Conservation (phyloP, 2,329 filamentous ascomycete genomes). For the Lasiodiplodia hormozganensis region DNA sequence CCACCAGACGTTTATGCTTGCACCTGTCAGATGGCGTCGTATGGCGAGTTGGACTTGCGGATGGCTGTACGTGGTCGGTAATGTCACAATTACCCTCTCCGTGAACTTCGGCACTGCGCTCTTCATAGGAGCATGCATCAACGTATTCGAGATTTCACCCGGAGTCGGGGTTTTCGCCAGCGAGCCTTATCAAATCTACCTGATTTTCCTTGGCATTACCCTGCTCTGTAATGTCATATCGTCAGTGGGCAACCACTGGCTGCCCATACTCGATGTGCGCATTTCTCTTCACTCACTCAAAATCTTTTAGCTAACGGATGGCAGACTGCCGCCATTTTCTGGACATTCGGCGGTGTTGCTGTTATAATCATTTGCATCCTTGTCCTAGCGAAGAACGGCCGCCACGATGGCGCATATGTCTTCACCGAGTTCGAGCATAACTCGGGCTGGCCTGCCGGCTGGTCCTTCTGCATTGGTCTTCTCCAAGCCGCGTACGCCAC, state of each 20-base stretch:
- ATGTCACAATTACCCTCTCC: conserved; percentile 81
- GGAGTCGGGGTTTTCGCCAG: conserved; percentile 55
- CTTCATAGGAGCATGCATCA: conserved; percentile 62
- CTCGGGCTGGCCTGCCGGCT: conserved; percentile 74
- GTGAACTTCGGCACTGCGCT: conserved; percentile 74
- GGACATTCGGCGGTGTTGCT: conserved; percentile 75
- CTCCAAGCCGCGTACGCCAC: conserved; percentile 76
- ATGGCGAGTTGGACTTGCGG: conserved; percentile 74
- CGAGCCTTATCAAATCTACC: conserved; percentile 54
- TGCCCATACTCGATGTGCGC: conserved; percentile 70
- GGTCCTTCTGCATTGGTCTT: conserved; percentile 76
- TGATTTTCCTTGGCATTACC: conserved; percentile 59
- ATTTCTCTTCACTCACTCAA: conserved; percentile 27
- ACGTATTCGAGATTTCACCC: conserved; percentile 58
- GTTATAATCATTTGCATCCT: conserved; percentile 69
- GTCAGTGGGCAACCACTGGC: conserved; percentile 60
- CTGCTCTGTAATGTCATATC: conserved; percentile 59
- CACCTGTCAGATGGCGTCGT: conserved; percentile 66
- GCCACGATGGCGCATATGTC: conserved; percentile 67
- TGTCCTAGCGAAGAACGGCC: conserved; percentile 72
- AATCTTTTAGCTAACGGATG: not conserved
- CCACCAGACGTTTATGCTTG: conserved; percentile 79
- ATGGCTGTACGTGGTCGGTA: conserved; percentile 79
- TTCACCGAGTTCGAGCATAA: conserved; percentile 72
- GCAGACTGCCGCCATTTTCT: conserved; percentile 74